These are phyloP conservation scores for Russula dissimulans DNA, from an alignment of 768 basidiomycete species.

Conservation along the genomic window DNA sequence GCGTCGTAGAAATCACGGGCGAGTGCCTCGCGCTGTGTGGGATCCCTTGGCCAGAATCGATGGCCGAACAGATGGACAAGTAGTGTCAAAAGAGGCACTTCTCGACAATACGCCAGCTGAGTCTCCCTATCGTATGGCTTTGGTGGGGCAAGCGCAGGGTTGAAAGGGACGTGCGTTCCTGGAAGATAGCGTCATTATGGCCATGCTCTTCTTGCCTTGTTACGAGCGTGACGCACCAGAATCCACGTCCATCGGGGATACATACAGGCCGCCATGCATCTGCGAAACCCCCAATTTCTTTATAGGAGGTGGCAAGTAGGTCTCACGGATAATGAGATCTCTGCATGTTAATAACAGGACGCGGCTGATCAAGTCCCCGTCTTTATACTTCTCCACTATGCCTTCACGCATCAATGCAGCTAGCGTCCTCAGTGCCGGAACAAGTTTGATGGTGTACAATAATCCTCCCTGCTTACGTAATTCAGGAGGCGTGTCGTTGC, in stretches of 20 bases:
- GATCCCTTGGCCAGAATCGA: neutral
- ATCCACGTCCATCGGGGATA: neutral
- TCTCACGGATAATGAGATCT: neutral
- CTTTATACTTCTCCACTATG: neutral
- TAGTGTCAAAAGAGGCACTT: neutral
- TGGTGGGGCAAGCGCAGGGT: neutral
- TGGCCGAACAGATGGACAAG: neutral
- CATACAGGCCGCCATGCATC: no score
- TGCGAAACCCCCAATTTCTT: neutral
- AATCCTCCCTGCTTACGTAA: neutral
- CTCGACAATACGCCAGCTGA: neutral
- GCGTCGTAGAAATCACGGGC: neutral
- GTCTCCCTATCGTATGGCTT: neutral
- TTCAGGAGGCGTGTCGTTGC: neutral
- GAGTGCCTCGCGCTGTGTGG: neutral
- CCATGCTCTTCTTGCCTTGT: neutral
- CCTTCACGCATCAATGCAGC: neutral
- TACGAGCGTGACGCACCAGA: neutral
- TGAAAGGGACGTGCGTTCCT: neutral
- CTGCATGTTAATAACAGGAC: neutral
- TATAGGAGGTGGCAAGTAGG: neutral
- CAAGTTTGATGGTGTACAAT: neutral
- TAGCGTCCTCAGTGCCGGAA: slow-evolving; percentile 1
- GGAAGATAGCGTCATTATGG: neutral
- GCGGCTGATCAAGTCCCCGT: neutral